phyloP scores from a whole-genome alignment of 2,329 filamentous ascomycete genomes.

The Hypoxylon sp. region DNA sequence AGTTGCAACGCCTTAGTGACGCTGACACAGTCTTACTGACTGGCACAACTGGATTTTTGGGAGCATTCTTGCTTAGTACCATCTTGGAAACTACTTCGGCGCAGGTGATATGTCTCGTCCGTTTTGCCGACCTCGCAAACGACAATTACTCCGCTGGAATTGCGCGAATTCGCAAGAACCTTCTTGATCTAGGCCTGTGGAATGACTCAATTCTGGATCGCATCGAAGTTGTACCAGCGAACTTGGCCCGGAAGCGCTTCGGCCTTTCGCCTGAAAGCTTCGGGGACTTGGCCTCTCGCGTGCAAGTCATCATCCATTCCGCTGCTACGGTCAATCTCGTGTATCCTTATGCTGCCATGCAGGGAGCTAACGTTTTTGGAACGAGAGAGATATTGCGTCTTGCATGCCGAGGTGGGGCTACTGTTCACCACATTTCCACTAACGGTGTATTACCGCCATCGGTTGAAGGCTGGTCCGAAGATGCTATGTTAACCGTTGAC shows the following conservation, averaged over 20 bases:
- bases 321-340: conserved; percentile 85
- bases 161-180: conserved; percentile 79
- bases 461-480: conserved; percentile 78
- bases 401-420: conserved; percentile 76
- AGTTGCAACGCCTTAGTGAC: conserved; percentile 72
- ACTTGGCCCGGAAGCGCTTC: conserved; percentile 77
- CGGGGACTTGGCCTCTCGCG: conserved; percentile 72
- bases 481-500: conserved; percentile 75
- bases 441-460: conserved; percentile 84
- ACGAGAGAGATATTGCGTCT: conserved; percentile 81
- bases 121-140: conserved; percentile 76
- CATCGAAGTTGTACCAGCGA: conserved; percentile 81
- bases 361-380: conserved; percentile 83
- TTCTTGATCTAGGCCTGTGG: conserved; percentile 85
- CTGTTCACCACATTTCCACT: conserved; percentile 83
- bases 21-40: conserved; percentile 80
- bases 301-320: conserved; percentile 83
- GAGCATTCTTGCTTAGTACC: conserved; percentile 79
- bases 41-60: conserved; percentile 82
- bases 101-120: conserved; percentile 79
- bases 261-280: conserved; percentile 78
- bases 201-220: conserved; percentile 82
- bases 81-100: conserved; percentile 78
- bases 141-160: conserved; percentile 77
- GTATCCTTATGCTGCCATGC: conserved; percentile 83